Evolutionary conservation across 2,329 filamentous ascomycete genomes (phyloP), one percentile per base, ranked within the genome.

Genomic region (Tolypocladium amazonense): DNA sequence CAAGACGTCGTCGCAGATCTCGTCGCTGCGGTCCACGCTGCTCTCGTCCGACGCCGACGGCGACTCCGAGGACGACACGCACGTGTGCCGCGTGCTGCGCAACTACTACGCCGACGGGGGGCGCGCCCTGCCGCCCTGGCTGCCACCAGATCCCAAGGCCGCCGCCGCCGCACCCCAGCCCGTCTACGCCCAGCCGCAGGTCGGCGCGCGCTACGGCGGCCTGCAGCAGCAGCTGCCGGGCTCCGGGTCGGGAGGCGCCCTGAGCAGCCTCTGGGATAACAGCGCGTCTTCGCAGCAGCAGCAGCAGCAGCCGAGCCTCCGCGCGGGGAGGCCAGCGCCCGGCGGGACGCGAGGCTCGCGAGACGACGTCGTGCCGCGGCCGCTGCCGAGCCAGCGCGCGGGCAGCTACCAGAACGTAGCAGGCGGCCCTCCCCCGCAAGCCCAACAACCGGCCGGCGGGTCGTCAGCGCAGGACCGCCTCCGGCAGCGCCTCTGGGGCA

Each of bases 81-180:
- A 97, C 77, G 89, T 97, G 69, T 95, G 90, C 75, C 90, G 94
- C 68, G 92, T 96, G 41, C 85, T 99, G 33, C 89, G 94, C 68
- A 88, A 86, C 67, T 96, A 97, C 81, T 97, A 99, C 80, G 84
- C 80, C 57, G 92, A 97, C 73, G 94, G 95, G 70, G 89, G 88
- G 66, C 86, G 87, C 27, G 81, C 86, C 1, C 89, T 92, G 63
- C 94, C 94, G 0, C 76, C 80, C 66, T 97, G 94, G 93, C 86
- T 97, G 9, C 91, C 92, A 9, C 87, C 90, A 7, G 90, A 96
- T 72, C 92, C 91, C n/a, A 93, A 90, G 74, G 73, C 71, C 14
- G 27, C 39, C 23, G 30, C 33, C 43, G 25, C 71, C 14, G 15
- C 30, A 11, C 33, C 76, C 56, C 77, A 81, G 64, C 72, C 83